Evolutionary conservation across 202 grass and related monocot genomes (phyloP).

Genomic region (Dendrocalamus latiflorus): DNA sequence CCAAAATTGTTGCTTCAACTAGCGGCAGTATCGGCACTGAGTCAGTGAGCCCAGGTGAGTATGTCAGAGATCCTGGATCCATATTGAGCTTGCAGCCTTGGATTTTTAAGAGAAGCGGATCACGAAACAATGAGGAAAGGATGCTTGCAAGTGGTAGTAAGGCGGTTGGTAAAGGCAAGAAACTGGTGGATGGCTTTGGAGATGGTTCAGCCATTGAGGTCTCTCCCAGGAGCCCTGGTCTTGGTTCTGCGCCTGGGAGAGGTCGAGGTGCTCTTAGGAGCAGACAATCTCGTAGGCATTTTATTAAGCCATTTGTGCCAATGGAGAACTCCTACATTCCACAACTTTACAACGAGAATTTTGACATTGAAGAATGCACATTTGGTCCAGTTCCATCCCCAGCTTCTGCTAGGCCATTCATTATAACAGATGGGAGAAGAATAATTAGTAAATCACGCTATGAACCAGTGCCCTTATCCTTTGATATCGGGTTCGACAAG

Average conservation of each 20-base stretch:
- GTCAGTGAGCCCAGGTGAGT: constrained; percentile 38
- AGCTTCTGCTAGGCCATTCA: constrained; percentile 50
- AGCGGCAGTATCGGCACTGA: constrained; percentile 7
- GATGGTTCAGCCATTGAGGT: constrained; percentile 40
- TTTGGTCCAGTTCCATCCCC: constrained; percentile 58
- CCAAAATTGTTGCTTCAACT: constrained; percentile 20
- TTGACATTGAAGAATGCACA: constrained; percentile 77
- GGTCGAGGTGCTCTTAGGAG: constrained; percentile 60
- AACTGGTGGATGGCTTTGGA: constrained; percentile 31
- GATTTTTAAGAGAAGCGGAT: constrained; percentile 67
- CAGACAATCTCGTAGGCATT: constrained; percentile 40
- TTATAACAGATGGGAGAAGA: constrained; percentile 72
- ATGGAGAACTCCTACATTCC: constrained; percentile 63
- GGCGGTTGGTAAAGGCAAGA: constrained; percentile 16
- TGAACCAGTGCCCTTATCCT: constrained; percentile 35
- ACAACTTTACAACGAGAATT: constrained; percentile 61
- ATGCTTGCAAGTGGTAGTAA: constrained; percentile 5
- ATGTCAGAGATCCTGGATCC: constrained; percentile 58
- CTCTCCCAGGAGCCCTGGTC: constrained; percentile 32
- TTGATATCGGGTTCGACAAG: constrained; percentile 31
- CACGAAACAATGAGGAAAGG: constrained; percentile 27
- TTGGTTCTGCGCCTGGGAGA: constrained; percentile 45
- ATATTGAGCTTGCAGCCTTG: constrained; percentile 95
- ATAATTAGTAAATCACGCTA: constrained; percentile 70
- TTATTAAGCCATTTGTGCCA: constrained; percentile 53